phyloP scores from a whole-genome alignment of 805 yeast species.

The Candida wancherniae region DNA sequence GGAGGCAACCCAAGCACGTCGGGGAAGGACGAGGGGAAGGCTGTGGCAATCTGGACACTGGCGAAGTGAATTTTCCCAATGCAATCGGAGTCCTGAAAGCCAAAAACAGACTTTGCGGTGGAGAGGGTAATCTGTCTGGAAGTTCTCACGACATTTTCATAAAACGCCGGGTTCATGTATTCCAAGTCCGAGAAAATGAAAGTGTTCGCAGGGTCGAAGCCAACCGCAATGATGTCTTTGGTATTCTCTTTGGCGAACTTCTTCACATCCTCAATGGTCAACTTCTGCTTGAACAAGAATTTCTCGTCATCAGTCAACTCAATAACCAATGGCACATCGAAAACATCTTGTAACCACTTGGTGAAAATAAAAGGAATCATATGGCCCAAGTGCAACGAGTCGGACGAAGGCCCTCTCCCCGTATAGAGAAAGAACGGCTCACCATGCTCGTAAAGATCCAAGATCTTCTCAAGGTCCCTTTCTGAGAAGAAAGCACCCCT shows the following conservation, averaged over 20 bases:
- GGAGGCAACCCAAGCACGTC: slow-evolving; percentile 80
- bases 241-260: slow-evolving; percentile 76
- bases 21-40: slow-evolving; percentile 95
- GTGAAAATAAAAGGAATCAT: slow-evolving; percentile 94
- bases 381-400: slow-evolving; percentile 94
- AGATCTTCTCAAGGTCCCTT: slow-evolving; percentile 72
- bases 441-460: slow-evolving; percentile 89
- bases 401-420: slow-evolving; percentile 95
- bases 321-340: slow-evolving; percentile 90
- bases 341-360: slow-evolving; percentile 96
- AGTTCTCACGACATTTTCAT: slow-evolving; percentile 88
- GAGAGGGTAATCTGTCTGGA: slow-evolving; percentile 94
- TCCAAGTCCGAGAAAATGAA: slow-evolving; percentile 89
- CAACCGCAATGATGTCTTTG: slow-evolving; percentile 88
- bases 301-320: slow-evolving; percentile 97
- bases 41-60: slow-evolving; percentile 91
- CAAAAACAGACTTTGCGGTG: slow-evolving; percentile 96
- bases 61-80: slow-evolving; percentile 95
- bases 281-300: slow-evolving; percentile 85
- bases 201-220: slow-evolving; percentile 91
- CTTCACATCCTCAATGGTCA: slow-evolving; percentile 86
- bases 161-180: slow-evolving; percentile 90
- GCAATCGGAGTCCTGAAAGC: slow-evolving; percentile 90
- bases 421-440: slow-evolving; percentile 94
- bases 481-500: slow-evolving; percentile 92